Evolutionary conservation across 2,329 filamentous ascomycete genomes (phyloP), one percentile per base, ranked within the genome.

Genomic region (Xylaria arbuscula): DNA sequence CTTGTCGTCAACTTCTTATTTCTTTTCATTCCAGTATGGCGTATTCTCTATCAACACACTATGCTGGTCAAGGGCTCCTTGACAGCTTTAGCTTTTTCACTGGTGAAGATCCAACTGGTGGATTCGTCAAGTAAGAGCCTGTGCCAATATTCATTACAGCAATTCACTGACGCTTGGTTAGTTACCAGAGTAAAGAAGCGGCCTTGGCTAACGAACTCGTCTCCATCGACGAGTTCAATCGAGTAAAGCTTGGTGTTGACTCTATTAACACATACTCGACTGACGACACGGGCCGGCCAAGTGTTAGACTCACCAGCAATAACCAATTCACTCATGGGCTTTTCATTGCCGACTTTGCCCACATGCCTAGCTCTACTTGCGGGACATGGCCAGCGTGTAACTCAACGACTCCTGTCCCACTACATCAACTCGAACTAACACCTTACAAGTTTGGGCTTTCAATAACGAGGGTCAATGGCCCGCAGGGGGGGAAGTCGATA

Each of bases 361-460:
- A 94, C 73, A 93, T 94, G 90, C 91, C 92, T 2, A 85, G 84
- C 1, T 88, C 89, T 1, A 82, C 87, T 59, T 94, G 92, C 72
- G 92, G 92, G 24, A 85, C 88, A 24, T 93, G 92, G 91, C 91
- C 92, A 62, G 89, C 91, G 79, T 92, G 86, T 89, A 81, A 78
- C 81, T 79, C 24, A 64, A 60, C 2, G 11, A 13, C 34, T 32
- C 9, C 19, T 42, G 17, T 15, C 22, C 3, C 15, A 24, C 5
- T 42, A 10, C 11, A n/a, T 24, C 5, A 24, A 64, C 51, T 50
- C 2, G 28, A 48, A 56, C 74, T 76, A 56, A 77, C 62, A 10
- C 2, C 9, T 51, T n/a, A 9, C 24, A 85, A 85, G 84, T 86
- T 75, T 88, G 86, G 86, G 77, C 84, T n/a, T 85, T 79, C 61